Percentiles rank a stretch among this genome's conserved stretches.
Conservation (phyloP, 345 rosid genomes). For the Linum trigynum region DNA sequence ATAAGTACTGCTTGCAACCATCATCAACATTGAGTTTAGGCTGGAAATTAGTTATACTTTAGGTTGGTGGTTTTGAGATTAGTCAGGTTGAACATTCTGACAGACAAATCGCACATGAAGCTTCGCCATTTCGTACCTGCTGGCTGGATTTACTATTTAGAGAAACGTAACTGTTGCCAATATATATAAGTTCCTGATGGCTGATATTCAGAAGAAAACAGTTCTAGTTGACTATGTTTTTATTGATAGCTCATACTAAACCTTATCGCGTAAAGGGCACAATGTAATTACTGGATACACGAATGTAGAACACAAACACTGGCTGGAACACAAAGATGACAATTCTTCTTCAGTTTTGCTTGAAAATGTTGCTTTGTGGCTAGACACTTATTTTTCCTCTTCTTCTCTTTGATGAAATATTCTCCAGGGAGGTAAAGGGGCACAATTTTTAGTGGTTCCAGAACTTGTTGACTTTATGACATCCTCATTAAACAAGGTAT, state of each 20-base stretch:
- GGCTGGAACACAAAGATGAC: not conserved
- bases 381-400: not conserved
- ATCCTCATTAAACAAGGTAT: constrained; percentile 71
- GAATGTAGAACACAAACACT: not conserved
- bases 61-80: too few relatives aligned
- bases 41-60: too few relatives aligned
- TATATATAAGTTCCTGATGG: too few relatives aligned
- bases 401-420: constrained; percentile 6
- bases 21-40: too few relatives aligned
- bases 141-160: too few relatives aligned
- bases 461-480: constrained; percentile 75
- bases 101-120: too few relatives aligned
- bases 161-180: too few relatives aligned
- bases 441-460: constrained; percentile 74
- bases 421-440: constrained; percentile 73
- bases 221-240: not conserved
- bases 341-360: not conserved
- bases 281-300: not conserved
- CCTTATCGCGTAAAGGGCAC: too few relatives aligned
- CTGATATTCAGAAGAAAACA: not conserved
- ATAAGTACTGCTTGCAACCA: too few relatives aligned
- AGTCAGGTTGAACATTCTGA: too few relatives aligned
- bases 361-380: not conserved
- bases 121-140: too few relatives aligned
- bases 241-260: not conserved